Percentiles rank a stretch among this genome's conserved stretches.
Conservation (phyloP, 257 asterid genomes). For the Petrea volubilis region DNA sequence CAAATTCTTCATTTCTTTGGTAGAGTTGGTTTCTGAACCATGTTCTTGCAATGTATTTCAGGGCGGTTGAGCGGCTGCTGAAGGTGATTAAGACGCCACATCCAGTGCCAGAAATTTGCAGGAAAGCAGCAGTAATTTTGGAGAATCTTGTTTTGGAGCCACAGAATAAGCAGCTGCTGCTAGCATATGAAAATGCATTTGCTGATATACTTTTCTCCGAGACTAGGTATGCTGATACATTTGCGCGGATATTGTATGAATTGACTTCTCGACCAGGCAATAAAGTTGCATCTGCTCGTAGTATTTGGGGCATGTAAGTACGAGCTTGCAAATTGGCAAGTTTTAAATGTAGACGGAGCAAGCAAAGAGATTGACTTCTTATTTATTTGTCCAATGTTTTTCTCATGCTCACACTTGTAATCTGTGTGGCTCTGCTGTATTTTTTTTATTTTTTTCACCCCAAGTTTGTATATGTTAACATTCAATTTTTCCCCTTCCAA, state of each 20-base stretch:
- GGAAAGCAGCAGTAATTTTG: slow-evolving; percentile 81
- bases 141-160: slow-evolving; percentile 95
- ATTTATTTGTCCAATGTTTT: not conserved
- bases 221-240: slow-evolving; percentile 72
- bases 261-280: slow-evolving; percentile 78
- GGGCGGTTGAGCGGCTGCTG: slow-evolving; percentile 89
- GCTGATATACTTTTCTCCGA: slow-evolving; percentile 90
- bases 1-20: not conserved
- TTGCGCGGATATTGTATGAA: slow-evolving; percentile 82
- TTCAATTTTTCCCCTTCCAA: not conserved
- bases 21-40: slow-evolving; percentile 3
- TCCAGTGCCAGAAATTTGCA: slow-evolving; percentile 89
- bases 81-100: slow-evolving; percentile 88
- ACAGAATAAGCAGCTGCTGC: slow-evolving; percentile 78
- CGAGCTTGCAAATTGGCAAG: not conserved
- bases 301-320: slow-evolving; percentile 91
- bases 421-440: not conserved
- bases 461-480: not conserved
- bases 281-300: slow-evolving; percentile 80
- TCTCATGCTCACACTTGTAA: not conserved
- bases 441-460: not conserved
- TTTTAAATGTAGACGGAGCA: not conserved
- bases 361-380: slow-evolving; percentile 6
- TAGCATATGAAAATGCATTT: slow-evolving; percentile 78
- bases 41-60: slow-evolving; percentile 29